Conservation (phyloP, 1,139 yeast genomes). For the Pichia inconspicua region DNA sequence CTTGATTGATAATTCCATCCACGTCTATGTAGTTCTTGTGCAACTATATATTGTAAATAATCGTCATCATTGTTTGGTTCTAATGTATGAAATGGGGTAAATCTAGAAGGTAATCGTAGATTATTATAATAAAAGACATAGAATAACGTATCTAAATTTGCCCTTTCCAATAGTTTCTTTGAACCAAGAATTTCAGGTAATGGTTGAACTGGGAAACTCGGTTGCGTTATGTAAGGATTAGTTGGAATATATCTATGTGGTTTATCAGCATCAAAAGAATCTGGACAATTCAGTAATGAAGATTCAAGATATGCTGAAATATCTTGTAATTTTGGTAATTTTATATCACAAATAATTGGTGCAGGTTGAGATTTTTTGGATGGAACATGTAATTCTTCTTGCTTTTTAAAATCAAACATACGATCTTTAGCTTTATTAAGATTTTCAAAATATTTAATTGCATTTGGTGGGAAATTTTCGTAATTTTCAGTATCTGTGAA, state of each 20-base stretch:
- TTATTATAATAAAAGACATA: constrained; percentile 80
- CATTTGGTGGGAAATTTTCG: constrained; percentile 39
- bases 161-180: constrained; percentile 52
- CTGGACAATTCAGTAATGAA: constrained; percentile 85
- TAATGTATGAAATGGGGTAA: constrained; percentile 18
- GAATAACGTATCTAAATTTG: constrained; percentile 83
- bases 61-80: constrained; percentile 29
- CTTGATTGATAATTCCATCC: constrained; percentile 84
- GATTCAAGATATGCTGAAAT: constrained; percentile 59
- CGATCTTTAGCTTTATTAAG: constrained; percentile 40
- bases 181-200: constrained; percentile 45
- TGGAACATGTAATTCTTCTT: constrained; percentile 13
- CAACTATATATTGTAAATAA: constrained; percentile 72
- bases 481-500: constrained; percentile 18
- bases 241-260: constrained; percentile 77
- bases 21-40: constrained; percentile 69
- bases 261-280: constrained; percentile 81
- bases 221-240: constrained; percentile 83
- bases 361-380: constrained; percentile 16
- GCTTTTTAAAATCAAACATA: constrained; percentile 21
- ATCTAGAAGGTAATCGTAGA: constrained; percentile 26
- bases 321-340: constrained; percentile 50
- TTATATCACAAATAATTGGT: constrained; percentile 16
- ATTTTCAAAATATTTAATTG: constrained; percentile 38
- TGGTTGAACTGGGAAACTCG: constrained; percentile 90